Conservation (phyloP, 2,329 filamentous ascomycete genomes). For the Scopulariopsis brevicaulis region DNA sequence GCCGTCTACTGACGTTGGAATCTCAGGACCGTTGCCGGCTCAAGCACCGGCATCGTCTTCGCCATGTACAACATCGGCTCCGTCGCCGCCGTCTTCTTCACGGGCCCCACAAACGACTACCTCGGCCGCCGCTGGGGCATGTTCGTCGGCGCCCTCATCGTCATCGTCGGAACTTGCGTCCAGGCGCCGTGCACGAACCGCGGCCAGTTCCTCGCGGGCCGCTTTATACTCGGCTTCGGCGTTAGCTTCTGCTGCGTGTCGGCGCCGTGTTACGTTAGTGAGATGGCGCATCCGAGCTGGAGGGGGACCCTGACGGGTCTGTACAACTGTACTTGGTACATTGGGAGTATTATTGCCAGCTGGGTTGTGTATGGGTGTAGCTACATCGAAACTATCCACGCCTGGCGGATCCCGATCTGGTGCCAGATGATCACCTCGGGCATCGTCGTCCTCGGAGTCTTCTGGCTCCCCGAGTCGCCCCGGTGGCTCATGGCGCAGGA, state of each 20-base stretch:
- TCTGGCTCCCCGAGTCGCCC: slow-evolving; percentile 54
- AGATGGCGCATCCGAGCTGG: slow-evolving; percentile 41
- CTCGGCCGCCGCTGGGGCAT: slow-evolving; percentile 42
- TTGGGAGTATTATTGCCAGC: slow-evolving; percentile 40
- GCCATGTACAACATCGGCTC: slow-evolving; percentile 52
- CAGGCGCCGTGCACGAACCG: slow-evolving; percentile 31
- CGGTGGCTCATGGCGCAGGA: slow-evolving; percentile 55
- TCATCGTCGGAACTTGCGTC: slow-evolving; percentile 40
- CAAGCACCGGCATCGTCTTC: slow-evolving; percentile 20
- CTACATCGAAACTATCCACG: slow-evolving; percentile 6
- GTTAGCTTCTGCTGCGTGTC: slow-evolving; percentile 35
- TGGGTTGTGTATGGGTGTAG: slow-evolving; percentile 38
- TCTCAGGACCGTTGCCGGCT: not conserved
- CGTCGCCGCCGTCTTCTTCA: slow-evolving; percentile 45
- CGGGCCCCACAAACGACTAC: slow-evolving; percentile 38
- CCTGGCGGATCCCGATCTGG: slow-evolving; percentile 20
- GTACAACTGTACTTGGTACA: slow-evolving; percentile 39
- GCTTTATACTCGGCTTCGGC: slow-evolving; percentile 39
- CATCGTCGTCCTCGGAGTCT: slow-evolving; percentile 17
- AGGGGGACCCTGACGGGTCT: slow-evolving; percentile 19
- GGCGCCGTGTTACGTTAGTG: slow-evolving; percentile 36
- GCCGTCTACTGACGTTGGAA: not conserved
- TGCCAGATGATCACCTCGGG: slow-evolving; percentile 12
- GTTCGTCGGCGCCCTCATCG: slow-evolving; percentile 34
- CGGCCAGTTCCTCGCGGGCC: slow-evolving; percentile 34